These are phyloP conservation scores for Penicillium goetzii DNA, from an alignment of 495 filamentous ascomycete species.

Conservation along the genomic window DNA sequence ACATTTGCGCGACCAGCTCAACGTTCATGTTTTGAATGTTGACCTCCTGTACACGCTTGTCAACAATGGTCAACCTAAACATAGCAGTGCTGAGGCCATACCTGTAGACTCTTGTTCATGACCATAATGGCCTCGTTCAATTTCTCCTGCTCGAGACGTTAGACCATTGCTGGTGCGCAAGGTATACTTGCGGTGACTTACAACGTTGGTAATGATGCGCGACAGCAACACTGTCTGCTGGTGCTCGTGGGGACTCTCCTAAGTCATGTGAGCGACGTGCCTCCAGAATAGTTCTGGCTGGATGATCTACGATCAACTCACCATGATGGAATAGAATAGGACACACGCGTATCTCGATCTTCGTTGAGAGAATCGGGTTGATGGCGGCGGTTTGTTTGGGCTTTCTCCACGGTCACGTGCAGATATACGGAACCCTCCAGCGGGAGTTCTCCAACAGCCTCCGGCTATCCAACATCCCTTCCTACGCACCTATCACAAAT, in stretches of 20 bases:
- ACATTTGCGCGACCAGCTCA: slow-evolving; percentile 98
- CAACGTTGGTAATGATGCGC: slow-evolving; percentile 96
- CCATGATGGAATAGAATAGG: slow-evolving; percentile 16
- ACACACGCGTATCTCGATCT: slow-evolving; percentile 12
- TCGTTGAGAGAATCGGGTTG: background rate
- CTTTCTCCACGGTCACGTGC: slow-evolving; percentile 26
- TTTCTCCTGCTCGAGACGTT: slow-evolving; percentile 71
- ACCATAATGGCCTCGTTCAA: slow-evolving; percentile 92
- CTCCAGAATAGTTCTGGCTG: background rate
- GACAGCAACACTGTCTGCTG: slow-evolving; percentile 92
- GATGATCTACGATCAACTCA: background rate
- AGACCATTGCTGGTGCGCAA: background rate
- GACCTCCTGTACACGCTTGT: slow-evolving; percentile 68
- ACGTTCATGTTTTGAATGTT: slow-evolving; percentile 99
- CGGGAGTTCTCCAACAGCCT: background rate
- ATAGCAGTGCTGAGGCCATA: slow-evolving; percentile 34
- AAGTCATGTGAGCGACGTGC: background rate
- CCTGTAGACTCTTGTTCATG: slow-evolving; percentile 89
- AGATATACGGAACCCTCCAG: slow-evolving; percentile 24
- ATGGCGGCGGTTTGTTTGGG: slow-evolving; percentile 26
- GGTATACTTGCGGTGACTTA: slow-evolving; percentile 43
- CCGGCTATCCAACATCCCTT: background rate
- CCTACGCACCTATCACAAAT: background rate
- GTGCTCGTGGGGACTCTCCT: slow-evolving; percentile 98
- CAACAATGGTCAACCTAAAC: slow-evolving; percentile 3